Evolutionary conservation across 176 grass and related monocot species (phyloP), one percentile per base, ranked within the genome.

Genomic region (Triticum monococcum): DNA sequence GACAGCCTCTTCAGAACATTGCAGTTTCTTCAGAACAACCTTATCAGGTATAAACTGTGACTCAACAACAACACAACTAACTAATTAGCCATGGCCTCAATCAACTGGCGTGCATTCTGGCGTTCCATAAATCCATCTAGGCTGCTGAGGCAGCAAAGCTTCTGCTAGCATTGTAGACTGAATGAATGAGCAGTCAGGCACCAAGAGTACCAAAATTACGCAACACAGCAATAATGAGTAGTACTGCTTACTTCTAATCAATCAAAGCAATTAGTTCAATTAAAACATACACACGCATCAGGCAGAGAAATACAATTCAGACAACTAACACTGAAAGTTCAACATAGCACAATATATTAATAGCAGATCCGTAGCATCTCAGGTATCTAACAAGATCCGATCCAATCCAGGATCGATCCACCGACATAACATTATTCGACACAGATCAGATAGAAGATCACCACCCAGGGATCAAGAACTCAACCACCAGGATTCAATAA

Each of bases 381-480:
- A 65, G 67, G n/a, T 62, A 28, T 46, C 75, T 17, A 75, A 46
- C 26, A 69, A 20, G 26, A 68, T 46, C 74, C 78, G 16, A 77
- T 68, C 33, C 61, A 78, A 86, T 50, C 24, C 13, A 79, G 37
- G 31, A 75, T 26, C 50, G 30, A 90, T 61, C 59, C 60, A 22
- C 38, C 48, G 52, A 17, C 31, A 84, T 5, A 11, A 69, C 65
- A 83, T 80, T 81, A 91, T 91, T 88, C 70, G 26, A 77, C 30
- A 8, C 63, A 38, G 37, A 80, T 57, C 45, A 48, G 71, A 30
- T 54, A 78, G 68, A 79, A 60, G 31, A 75, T 45, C 78, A 38
- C 33, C 23, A 54, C 7, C 68, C 8, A 75, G 13, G 85, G 62
- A 85, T 78, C 64, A 54, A 68, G 11, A 31, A 48, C 79, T n/a